These are phyloP conservation scores for Yamadazyma pseudoaaseri DNA, from an alignment of 1,139 yeast genomes.

Conservation along the genomic window DNA sequence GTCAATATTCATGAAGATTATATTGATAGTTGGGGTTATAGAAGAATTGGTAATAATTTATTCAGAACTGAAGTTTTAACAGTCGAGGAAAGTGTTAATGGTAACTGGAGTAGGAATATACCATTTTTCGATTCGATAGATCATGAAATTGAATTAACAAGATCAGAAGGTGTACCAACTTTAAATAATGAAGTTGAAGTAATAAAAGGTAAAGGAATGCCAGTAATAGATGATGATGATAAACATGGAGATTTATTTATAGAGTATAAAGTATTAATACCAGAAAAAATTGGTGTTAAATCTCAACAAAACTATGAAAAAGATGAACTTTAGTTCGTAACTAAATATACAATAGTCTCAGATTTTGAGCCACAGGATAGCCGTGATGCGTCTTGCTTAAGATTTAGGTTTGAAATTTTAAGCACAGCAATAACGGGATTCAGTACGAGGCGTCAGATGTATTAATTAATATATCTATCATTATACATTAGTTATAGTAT, in stretches of 20 bases:
- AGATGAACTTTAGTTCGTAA: slow-evolving; percentile 2
- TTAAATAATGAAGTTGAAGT: slow-evolving; percentile 69
- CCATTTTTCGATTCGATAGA: slow-evolving; percentile 64
- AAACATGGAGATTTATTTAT: slow-evolving; percentile 75
- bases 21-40: slow-evolving; percentile 70
- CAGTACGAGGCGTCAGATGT: too few relatives aligned
- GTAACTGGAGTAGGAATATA: slow-evolving; percentile 75
- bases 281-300: slow-evolving; percentile 15
- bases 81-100: slow-evolving; percentile 67
- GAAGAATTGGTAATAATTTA: slow-evolving; percentile 71
- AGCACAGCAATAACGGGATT: too few relatives aligned
- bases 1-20: slow-evolving; percentile 57
- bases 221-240: slow-evolving; percentile 47
- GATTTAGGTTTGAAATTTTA: too few relatives aligned
- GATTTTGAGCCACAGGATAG: background rate
- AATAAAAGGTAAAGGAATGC: slow-evolving; percentile 83
- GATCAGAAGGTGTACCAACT: slow-evolving; percentile 53
- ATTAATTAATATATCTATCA: too few relatives aligned
- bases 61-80: slow-evolving; percentile 81
- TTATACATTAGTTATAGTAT: too few relatives aligned
- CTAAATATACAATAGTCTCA: too few relatives aligned
- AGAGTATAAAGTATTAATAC: slow-evolving; percentile 60
- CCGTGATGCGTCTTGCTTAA: too few relatives aligned
- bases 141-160: slow-evolving; percentile 42
- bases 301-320: background rate